Evolutionary conservation across 495 filamentous ascomycete species (phyloP), one percentile per base, ranked within the genome.

Genomic region (Coniosporium apollinis): DNA sequence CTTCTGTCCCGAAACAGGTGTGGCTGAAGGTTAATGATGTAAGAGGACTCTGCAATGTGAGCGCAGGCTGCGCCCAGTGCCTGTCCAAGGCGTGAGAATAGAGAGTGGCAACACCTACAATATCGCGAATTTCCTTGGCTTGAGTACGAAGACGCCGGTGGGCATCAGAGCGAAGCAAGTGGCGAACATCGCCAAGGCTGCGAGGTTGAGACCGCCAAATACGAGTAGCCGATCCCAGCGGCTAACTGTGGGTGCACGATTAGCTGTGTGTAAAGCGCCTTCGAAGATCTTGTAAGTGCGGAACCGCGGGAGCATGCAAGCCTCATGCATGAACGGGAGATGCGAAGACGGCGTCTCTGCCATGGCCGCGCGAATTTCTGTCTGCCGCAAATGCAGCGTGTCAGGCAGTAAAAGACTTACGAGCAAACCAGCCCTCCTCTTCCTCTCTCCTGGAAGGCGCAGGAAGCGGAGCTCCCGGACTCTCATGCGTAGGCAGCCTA

Each of bases 201-300:
- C 87, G 43, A 93, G 54, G 52, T 94, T 94, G 64, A 91, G 92
- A 47, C 74, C 85, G 36, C 68, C 76, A 53, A 96, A 97, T 37
- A 94, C 71, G 48, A 97, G 65, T 52, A 96, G 58, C 33, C 89
- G 81, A 58, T 97, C 89, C 89, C 89, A 96, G 54, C 89, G 73
- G 56, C 83, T 93, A 64, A 97, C 89, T 97, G 57, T 58, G 43
- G 36, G 42, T 8, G 9, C 24, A 32, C 1, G 30, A 26, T 1
- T 43, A 41, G 53, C 45, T 36, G 51, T 54, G 40, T 51, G 48
- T 36, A 45, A 41, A 49, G 39, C 42, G 39, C 41, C 40, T 46
- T 41, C 49, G 51, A 41, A 49, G 49, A 42, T 13, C 19, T 28
- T 19, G 18, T 40, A 38, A 7, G 13, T 7, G 11, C 11, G 13